phyloP scores from a whole-genome alignment of 2,329 filamentous ascomycete genomes.

The Aspergillus tanneri region DNA sequence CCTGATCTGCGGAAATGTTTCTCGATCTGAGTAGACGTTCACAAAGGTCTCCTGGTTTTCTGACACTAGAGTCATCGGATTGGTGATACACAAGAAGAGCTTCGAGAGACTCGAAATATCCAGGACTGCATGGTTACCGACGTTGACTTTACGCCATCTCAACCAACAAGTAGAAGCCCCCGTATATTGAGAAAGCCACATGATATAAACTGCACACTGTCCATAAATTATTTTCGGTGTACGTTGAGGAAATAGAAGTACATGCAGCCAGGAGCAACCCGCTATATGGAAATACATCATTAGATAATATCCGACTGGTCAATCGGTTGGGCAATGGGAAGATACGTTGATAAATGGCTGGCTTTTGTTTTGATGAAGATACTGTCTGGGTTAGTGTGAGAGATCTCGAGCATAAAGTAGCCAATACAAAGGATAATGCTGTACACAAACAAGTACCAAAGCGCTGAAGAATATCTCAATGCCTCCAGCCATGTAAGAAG shows the following conservation, averaged over 20 bases:
- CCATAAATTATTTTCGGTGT: conserved; percentile 5
- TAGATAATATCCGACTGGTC: too few relatives aligned
- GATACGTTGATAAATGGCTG: too few relatives aligned
- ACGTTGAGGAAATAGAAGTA: conserved; percentile 5
- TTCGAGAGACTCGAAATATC: neutral
- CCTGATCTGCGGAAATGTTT: neutral
- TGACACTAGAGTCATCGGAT: neutral
- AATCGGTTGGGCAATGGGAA: too few relatives aligned
- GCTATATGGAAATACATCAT: too few relatives aligned
- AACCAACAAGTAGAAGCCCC: conserved; percentile 1
- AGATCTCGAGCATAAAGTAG: too few relatives aligned
- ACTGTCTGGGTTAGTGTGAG: too few relatives aligned
- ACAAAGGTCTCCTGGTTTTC: neutral
- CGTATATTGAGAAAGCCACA: conserved; percentile 8
- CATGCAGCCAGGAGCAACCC: conserved; percentile 4
- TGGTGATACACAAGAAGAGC: neutral
- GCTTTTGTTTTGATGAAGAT: too few relatives aligned
- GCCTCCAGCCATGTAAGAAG: too few relatives aligned
- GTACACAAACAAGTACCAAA: too few relatives aligned
- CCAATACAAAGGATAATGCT: too few relatives aligned
- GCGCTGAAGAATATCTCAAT: too few relatives aligned
- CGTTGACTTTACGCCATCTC: neutral
- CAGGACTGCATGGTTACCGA: neutral
- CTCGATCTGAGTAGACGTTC: neutral
- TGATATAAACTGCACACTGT: conserved; percentile 5